Percentiles rank a stretch among this genome's conserved stretches.
Evolutionary conservation across 2,329 filamentous ascomycete genomes (phyloP).

Genomic region (Exophiala oligosperma): DNA sequence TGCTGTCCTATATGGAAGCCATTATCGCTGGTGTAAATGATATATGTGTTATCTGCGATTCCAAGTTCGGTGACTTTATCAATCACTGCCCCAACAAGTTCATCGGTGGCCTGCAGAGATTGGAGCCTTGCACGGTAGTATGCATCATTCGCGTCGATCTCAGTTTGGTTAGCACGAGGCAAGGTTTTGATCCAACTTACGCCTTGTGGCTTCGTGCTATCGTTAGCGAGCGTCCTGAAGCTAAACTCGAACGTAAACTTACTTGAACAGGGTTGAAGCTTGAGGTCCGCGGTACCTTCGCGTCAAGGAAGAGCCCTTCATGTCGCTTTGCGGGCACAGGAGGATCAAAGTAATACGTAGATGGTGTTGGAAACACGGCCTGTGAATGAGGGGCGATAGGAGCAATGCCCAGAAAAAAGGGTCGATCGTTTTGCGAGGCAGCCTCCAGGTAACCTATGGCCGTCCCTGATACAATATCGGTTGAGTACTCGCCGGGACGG

Average conservation of each 20-base stretch:
- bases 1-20: conserved; percentile 63
- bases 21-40: conserved; percentile 63
- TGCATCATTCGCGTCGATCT: conserved; percentile 37
- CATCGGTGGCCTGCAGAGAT: conserved; percentile 48
- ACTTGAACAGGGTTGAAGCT: no score
- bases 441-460: no score
- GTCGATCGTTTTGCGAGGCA: no score
- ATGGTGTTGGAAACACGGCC: conserved; percentile 61
- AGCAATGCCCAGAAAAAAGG: no score
- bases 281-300: conserved; percentile 32
- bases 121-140: conserved; percentile 48
- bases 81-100: conserved; percentile 56
- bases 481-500: no score
- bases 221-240: no score
- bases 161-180: no score
- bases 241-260: no score
- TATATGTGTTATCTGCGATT: conserved; percentile 55
- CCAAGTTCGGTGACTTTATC: conserved; percentile 43
- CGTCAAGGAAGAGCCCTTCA: conserved; percentile 45
- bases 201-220: no score
- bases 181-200: no score
- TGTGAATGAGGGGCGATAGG: conserved; percentile 36
- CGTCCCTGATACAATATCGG: no score
- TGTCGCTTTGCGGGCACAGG: conserved; percentile 39
- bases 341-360: conserved; percentile 40